Percentiles rank a stretch among this genome's conserved stretches.
Evolutionary conservation across 192 early-diverging fungal species (phyloP).

Genomic region (Chytriomyces hyalinus): DNA sequence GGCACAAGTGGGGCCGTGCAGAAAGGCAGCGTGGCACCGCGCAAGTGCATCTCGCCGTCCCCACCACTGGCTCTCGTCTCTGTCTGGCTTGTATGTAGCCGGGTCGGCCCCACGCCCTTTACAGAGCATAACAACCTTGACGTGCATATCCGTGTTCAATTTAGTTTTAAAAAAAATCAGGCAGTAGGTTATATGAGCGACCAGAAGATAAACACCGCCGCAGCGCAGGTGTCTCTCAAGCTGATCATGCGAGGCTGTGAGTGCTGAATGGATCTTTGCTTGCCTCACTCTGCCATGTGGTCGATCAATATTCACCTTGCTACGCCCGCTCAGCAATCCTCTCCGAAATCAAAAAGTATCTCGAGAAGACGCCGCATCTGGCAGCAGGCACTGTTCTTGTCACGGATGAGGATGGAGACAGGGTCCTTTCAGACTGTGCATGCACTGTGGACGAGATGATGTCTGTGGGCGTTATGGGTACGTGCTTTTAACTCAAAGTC

Average conservation of each 20-base stretch:
- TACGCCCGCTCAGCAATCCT: background rate
- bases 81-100: background rate
- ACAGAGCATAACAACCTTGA: background rate
- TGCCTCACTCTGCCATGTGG: background rate
- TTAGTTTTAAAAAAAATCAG: no score
- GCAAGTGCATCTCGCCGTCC: background rate
- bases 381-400: constrained; percentile 5
- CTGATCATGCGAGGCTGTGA: constrained; percentile 12
- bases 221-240: constrained; percentile 11
- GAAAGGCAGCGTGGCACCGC: background rate
- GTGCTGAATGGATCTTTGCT: background rate
- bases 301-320: background rate
- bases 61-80: background rate
- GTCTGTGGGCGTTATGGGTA: constrained; percentile 24
- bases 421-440: constrained; percentile 4
- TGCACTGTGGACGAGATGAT: constrained; percentile 26
- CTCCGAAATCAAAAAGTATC: constrained; percentile 1
- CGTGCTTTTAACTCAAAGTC: background rate
- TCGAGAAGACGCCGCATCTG: background rate
- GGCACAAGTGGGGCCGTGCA: background rate
- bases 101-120: background rate
- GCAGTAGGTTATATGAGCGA: no score
- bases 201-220: background rate
- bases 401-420: constrained; percentile 11
- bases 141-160: no score